Base-by-base conservation (phyloP, 192 early-diverging fungal species). In the Coemansia pectinata region DNA sequence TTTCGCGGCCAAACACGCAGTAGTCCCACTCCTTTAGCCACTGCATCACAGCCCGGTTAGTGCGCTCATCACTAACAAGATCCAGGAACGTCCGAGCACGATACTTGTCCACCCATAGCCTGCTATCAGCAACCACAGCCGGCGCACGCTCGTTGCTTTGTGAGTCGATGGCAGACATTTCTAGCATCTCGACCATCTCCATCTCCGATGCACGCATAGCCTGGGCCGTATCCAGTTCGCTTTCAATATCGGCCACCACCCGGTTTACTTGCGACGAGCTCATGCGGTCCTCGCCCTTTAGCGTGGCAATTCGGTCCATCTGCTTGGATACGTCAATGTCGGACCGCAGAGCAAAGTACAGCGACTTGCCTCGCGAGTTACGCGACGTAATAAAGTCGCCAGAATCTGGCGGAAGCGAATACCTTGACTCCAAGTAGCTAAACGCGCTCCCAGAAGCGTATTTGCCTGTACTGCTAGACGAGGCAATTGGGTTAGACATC, bases 21-120 rank as follows among this genome's bases (percentile, higher is more conserved):
- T 87, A 88, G 75, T 99, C 96, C 97, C 97, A 99, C 53, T 92
- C 86, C 72, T 97, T 97, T 15, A 99, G 91, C 97, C 97, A 99
- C 61, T 86, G 83, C 62, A 99, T 74, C 8, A 96, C 92, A 31
- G 92, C 91, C 5, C 95, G 88, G 71, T 97, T 97, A 2, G 94
- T 83, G 74, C 91, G 88, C 85, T 96, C 93, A 72, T 97, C 94
- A 27, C 97, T 93, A 62, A 96, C 83, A 25, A 99, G 79, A 71
- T 99, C 95, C 8, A 93, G 74, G 71, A 92, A 99, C 41, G 77
- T 72, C 31, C 77, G 85, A 4, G 97, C 95, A 29, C 87, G 81
- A 79, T 97, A 97, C 66, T 95, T 96, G 74, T 99, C 94, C 17
- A 94, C 93, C 95, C 95, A 99, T 21, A 95, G 77, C 52, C 44